These are phyloP conservation scores for Mangifera indica DNA, from an alignment of 345 rosid species.

Conservation along the genomic window DNA sequence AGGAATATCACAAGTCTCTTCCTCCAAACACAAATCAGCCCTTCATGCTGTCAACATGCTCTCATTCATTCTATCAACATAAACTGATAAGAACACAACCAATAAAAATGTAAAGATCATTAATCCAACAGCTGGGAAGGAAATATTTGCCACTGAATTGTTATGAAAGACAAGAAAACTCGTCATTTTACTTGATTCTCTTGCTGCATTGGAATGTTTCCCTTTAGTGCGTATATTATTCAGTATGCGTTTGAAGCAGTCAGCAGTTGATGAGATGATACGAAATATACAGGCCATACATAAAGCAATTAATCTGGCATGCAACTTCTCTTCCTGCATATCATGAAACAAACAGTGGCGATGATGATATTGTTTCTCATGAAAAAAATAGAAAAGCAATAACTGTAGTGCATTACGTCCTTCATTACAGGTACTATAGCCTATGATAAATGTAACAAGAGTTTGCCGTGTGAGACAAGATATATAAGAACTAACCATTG, in stretches of 20 bases:
- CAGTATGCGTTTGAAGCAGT: neutral
- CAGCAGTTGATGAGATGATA: neutral
- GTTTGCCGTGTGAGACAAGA: neutral
- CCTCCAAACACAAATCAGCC: neutral
- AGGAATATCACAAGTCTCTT: neutral
- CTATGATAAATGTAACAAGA: no score
- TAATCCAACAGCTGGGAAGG: neutral
- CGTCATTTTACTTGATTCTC: neutral
- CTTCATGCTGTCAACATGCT: neutral
- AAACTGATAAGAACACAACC: neutral
- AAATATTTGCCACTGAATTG: neutral
- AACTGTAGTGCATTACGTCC: no score
- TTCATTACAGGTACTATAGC: no score
- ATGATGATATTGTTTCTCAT: no score
- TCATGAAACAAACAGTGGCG: no score
- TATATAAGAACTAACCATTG: constrained; percentile 25
- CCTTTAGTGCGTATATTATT: neutral
- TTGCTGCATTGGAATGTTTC: neutral
- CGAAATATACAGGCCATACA: neutral
- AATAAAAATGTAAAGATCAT: neutral
- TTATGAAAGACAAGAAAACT: neutral
- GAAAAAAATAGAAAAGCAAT: no score
- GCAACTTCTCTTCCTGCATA: constrained; percentile 1
- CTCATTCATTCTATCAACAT: neutral
- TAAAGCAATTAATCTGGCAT: neutral